Base-by-base conservation (phyloP, 2,329 filamentous ascomycete genomes). In the Sordariomycetes sp. region DNA sequence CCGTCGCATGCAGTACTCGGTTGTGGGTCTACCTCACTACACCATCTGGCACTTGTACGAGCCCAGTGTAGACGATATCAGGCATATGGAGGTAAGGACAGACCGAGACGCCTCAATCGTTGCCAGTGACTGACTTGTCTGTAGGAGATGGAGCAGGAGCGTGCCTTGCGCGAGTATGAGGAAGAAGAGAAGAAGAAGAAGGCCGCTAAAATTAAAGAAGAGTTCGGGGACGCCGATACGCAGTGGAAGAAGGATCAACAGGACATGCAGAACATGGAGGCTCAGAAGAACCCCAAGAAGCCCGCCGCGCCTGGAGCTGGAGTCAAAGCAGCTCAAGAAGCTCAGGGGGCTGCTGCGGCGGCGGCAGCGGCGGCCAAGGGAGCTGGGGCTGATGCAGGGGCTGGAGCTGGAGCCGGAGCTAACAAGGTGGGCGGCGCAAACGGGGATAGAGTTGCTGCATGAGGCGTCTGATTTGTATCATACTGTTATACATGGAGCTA, bases 31-130 rank as follows among this genome's bases (percentile, higher is more conserved):
- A 30, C 92, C 92, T 6, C 92, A 98, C 55, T 98, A 98, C 59
- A 94, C 87, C 1, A 95, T 98, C 44, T 98, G 92, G 92, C 92
- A 98, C 79, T 70, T 98, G 50, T 98, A 98, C 65, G 92, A 98
- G 59, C 92, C 92, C n/a, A 94, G 86, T 49, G 85, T 95, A 12
- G 92, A 98, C 51, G 92, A 98, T 50, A 85, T 96, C 42, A 80
- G 84, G 39, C 92, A 96, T 52, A 98, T 98, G 92, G 90, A 88
- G 66, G 77, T 79, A 57, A 39, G n/a, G n/a, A n/a, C n/a, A n/a
- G n/a, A n/a, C n/a, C n/a, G n/a, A n/a, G n/a, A n/a, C n/a, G 64
- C 50, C 10, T 6, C 25, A 17, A 8, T 31, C 4, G 12, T 27
- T 14, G 35, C 15, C 18, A 19, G 3, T 7, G 5, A 11, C 8